Evolutionary conservation across 2,329 filamentous ascomycete species (phyloP).

Genomic region (Trichophyton simii): DNA sequence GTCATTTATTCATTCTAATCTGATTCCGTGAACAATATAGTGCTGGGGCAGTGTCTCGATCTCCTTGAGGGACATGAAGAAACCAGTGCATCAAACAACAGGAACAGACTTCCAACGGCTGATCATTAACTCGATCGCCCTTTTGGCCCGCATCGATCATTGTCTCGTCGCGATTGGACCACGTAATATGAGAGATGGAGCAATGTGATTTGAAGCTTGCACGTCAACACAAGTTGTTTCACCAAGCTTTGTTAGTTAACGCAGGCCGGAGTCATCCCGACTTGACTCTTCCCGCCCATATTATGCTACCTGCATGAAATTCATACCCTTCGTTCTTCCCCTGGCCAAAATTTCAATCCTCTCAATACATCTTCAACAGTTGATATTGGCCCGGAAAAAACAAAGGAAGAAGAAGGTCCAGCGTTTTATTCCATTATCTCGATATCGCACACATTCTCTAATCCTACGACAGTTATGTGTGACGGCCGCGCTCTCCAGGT

Average conservation of each 20-base stretch:
- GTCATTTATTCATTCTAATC: not conserved
- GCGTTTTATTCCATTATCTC: not conserved
- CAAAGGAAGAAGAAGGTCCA: too few relatives aligned
- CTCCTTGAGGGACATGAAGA: conserved; percentile 7
- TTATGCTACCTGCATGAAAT: conserved; percentile 1
- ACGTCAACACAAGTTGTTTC: not conserved
- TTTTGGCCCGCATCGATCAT: not conserved
- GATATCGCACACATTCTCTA: not conserved
- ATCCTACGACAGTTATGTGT: not conserved
- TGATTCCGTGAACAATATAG: conserved; percentile 2
- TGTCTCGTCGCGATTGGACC: not conserved
- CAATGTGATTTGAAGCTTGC: conserved; percentile 1
- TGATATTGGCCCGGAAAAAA: not conserved
- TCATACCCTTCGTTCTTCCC: not conserved
- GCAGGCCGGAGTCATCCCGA: not conserved
- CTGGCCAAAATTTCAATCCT: not conserved
- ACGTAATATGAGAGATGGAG: conserved; percentile 2
- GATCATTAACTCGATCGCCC: not conserved
- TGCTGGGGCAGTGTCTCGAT: conserved; percentile 13
- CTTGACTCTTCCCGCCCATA: not conserved
- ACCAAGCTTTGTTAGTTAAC: not conserved
- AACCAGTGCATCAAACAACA: not conserved
- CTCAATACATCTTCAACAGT: not conserved
- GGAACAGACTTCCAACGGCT: not conserved
- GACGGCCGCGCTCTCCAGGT: not conserved